A percentile compares a stretch with the other conserved stretches of the same genome.
Conservation (phyloP, 2,329 filamentous ascomycete genomes). For the Fusarium sp. region DNA sequence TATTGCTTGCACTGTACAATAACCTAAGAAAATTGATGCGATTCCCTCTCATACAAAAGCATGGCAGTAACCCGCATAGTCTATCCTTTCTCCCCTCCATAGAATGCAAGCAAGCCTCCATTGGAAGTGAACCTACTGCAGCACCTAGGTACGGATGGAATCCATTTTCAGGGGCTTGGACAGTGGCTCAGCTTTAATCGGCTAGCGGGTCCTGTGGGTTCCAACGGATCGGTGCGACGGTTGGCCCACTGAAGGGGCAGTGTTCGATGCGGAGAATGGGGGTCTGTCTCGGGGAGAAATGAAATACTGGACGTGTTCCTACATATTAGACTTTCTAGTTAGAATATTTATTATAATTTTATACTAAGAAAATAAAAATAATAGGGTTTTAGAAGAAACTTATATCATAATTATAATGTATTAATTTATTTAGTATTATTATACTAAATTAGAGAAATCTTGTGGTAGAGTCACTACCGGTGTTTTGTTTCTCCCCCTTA, state of each 20-base stretch:
- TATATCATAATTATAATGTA: too few relatives aligned
- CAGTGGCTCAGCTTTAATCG: slow-evolving; percentile 26
- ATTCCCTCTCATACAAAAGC: background rate
- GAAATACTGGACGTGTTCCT: too few relatives aligned
- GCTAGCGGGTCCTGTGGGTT: slow-evolving; percentile 29
- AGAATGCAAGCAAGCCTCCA: background rate
- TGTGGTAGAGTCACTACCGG: too few relatives aligned
- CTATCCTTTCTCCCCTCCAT: background rate
- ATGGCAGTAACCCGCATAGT: background rate
- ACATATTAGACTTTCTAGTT: too few relatives aligned
- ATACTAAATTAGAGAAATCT: too few relatives aligned
- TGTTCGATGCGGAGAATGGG: slow-evolving; percentile 14
- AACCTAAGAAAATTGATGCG: background rate
- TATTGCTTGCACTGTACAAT: background rate
- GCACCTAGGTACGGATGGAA: background rate
- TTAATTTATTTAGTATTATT: too few relatives aligned
- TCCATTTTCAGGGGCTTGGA: slow-evolving; percentile 23
- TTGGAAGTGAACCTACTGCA: background rate
- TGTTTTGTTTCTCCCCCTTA: too few relatives aligned
- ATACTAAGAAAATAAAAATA: too few relatives aligned
- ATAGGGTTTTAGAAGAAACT: too few relatives aligned
- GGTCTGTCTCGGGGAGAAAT: background rate
- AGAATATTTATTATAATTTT: too few relatives aligned
- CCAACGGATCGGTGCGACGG: slow-evolving; percentile 29
- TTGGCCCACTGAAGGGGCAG: slow-evolving; percentile 33